These are phyloP conservation scores for Meira miltonrushii DNA, from an alignment of 1,284 basidiomycete species.

Conservation along the genomic window DNA sequence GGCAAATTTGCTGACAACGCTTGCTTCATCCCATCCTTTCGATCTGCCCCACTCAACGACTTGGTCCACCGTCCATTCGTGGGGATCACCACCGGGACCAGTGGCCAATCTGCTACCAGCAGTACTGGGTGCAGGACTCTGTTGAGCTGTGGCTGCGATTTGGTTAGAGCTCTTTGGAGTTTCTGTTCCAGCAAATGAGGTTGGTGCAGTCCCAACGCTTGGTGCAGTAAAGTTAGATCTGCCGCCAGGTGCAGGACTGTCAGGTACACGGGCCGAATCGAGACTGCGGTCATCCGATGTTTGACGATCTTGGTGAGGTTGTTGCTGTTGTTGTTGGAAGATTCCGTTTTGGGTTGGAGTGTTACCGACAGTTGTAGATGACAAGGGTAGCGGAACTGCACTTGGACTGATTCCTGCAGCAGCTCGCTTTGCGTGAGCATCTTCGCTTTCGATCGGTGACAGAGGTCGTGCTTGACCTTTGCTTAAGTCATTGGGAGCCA, in stretches of 20 bases:
- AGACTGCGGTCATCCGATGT: constrained; percentile 20
- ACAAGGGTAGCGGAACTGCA: not conserved
- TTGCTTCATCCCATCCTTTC: constrained; percentile 77
- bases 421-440: not conserved
- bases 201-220: constrained; percentile 23
- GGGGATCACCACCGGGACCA: constrained; percentile 54
- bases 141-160: not conserved
- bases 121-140: constrained; percentile 8
- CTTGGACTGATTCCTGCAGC: not conserved
- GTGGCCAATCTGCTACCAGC: not conserved
- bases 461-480: not conserved
- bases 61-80: constrained; percentile 80
- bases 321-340: too few relatives aligned
- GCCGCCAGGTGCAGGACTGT: not conserved
- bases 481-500: constrained; percentile 21
- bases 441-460: not conserved
- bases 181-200: constrained; percentile 43
- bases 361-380: not conserved
- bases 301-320: too few relatives aligned
- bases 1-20: constrained; percentile 71
- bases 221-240: not conserved
- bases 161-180: constrained; percentile 15
- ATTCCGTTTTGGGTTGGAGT: not conserved
- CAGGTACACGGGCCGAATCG: constrained; percentile 10
- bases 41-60: constrained; percentile 81